phyloP scores from a whole-genome alignment of 768 basidiomycete species.

The Panaeolus papilionaceus region DNA sequence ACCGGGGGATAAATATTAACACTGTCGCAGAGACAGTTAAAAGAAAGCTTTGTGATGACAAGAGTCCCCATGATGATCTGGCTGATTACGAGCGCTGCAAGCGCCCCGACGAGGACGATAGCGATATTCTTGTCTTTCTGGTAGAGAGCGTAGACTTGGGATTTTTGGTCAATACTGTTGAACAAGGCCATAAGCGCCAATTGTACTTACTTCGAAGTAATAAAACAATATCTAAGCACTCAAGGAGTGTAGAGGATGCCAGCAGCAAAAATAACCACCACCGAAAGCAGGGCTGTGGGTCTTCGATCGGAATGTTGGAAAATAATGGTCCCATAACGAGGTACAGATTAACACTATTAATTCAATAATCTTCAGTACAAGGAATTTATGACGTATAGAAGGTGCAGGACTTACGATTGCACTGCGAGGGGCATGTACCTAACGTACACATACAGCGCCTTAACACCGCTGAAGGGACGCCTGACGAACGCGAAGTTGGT shows the following conservation, averaged over 20 bases:
- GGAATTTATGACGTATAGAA: neutral
- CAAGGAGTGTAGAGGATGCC: neutral
- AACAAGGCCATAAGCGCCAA: neutral
- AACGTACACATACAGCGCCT: conserved; percentile 1
- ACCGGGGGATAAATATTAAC: conserved; percentile 11
- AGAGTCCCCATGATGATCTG: neutral
- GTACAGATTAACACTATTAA: neutral
- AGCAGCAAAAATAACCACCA: neutral
- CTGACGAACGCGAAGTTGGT: neutral
- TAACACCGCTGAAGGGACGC: conserved; percentile 2
- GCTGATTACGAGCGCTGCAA: neutral
- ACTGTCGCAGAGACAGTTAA: neutral
- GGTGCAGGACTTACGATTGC: neutral
- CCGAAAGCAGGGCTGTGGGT: neutral
- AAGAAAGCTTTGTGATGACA: neutral
- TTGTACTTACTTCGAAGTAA: neutral
- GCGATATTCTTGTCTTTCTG: neutral
- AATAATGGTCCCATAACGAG: neutral
- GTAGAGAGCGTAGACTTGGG: neutral
- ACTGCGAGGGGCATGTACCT: neutral
- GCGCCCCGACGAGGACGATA: neutral
- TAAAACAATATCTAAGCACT: neutral
- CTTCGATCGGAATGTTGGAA: neutral
- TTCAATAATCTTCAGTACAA: neutral
- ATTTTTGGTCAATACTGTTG: neutral